Conservation (phyloP, 164 flowering plant species). For the Dillenia turbinata region DNA sequence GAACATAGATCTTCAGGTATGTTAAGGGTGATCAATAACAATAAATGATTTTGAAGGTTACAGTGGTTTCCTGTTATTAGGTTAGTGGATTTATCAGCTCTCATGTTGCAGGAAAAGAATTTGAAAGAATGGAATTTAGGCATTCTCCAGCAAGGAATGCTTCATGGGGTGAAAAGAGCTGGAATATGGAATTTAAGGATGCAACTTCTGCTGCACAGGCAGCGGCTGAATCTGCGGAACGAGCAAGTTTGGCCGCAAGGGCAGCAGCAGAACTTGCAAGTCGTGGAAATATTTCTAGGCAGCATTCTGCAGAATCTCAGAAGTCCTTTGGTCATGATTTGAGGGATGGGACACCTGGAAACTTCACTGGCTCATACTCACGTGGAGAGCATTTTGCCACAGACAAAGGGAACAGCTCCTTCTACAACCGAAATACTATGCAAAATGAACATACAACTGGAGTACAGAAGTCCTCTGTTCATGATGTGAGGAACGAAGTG, state of each 20-base stretch:
- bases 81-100: too few relatives aligned
- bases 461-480: neutral
- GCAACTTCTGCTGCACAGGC: conserved; percentile 94
- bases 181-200: conserved; percentile 89
- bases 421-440: conserved; percentile 13
- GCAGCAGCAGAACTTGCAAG: conserved; percentile 91
- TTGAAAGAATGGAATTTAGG: conserved; percentile 18
- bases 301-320: conserved; percentile 37
- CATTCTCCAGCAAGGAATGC: conserved; percentile 22
- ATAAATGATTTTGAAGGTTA: too few relatives aligned
- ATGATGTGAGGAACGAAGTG: neutral
- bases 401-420: conserved; percentile 1
- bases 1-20: conserved; percentile 44
- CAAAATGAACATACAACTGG: conserved; percentile 11
- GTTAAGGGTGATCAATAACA: neutral
- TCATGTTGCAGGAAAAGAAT: conserved; percentile 24
- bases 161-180: conserved; percentile 29
- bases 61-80: too few relatives aligned
- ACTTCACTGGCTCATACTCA: conserved; percentile 11
- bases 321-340: conserved; percentile 14
- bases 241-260: conserved; percentile 91
- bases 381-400: conserved; percentile 13
- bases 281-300: conserved; percentile 28
- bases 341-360: conserved; percentile 19
- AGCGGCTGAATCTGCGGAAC: conserved; percentile 97